Evolutionary conservation across 2,329 filamentous ascomycete genomes (phyloP).

Genomic region (Fusarium sororula): DNA sequence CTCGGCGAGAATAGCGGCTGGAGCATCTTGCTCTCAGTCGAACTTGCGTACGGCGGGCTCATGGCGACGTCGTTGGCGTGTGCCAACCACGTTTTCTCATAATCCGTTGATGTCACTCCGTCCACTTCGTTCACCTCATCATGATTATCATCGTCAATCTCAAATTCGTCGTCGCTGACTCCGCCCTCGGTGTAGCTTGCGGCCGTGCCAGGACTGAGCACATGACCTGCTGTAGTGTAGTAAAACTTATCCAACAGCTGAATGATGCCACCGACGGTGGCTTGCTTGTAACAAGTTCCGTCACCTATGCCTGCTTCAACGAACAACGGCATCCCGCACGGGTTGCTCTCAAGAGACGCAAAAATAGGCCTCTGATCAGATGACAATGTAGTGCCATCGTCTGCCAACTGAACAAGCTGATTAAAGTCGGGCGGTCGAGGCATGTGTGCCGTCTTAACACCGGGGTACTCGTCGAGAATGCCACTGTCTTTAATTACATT

Average conservation of each 20-base stretch:
- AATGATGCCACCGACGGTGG: not conserved
- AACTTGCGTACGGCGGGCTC: not conserved
- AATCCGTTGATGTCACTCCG: not conserved
- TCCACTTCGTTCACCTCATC: not conserved
- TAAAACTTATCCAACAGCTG: not conserved
- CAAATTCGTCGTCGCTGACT: not conserved
- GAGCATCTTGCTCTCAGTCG: not conserved
- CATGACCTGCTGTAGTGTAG: not conserved
- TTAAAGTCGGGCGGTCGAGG: not conserved
- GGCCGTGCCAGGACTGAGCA: not conserved
- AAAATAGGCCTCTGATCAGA: not conserved
- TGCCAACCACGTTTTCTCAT: not conserved
- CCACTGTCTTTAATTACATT: not conserved
- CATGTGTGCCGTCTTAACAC: not conserved
- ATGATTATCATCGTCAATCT: not conserved
- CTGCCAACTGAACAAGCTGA: not conserved
- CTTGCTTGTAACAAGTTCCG: not conserved
- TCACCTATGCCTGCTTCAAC: not conserved
- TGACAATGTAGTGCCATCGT: accelerated
- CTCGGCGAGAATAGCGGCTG: not conserved
- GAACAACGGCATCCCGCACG: not conserved
- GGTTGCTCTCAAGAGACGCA: not conserved
- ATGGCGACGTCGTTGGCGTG: not conserved
- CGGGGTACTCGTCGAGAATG: not conserved
- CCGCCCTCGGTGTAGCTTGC: not conserved